Conservation (phyloP, 2,329 filamentous ascomycete genomes). For the Drechmeria coniospora region DNA sequence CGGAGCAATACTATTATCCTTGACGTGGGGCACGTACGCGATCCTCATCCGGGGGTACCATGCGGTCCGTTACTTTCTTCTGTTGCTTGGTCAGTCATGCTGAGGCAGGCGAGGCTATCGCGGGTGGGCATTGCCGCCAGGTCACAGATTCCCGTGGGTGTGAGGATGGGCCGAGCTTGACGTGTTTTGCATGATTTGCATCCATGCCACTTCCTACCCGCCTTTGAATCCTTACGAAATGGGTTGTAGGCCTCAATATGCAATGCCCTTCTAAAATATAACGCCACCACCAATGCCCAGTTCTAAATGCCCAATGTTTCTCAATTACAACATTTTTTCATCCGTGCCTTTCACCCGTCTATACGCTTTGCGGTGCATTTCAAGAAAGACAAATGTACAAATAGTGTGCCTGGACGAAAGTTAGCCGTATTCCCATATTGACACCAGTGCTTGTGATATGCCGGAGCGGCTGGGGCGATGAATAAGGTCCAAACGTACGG, state of each 20-base stretch:
- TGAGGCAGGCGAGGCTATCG: too few species aligned
- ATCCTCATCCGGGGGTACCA: too few species aligned
- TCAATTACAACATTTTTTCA: slow-evolving; percentile 11
- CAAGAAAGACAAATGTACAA: slow-evolving; percentile 72
- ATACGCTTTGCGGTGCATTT: slow-evolving; percentile 73
- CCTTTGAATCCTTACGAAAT: too few species aligned
- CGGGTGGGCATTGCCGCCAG: too few species aligned
- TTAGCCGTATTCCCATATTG: slow-evolving; percentile 4
- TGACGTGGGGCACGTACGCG: too few species aligned
- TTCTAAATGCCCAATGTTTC: not conserved
- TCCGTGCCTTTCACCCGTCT: slow-evolving; percentile 31
- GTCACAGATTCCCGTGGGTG: too few species aligned
- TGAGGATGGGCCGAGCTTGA: too few species aligned
- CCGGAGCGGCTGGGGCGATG: not conserved
- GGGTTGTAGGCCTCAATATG: slow-evolving; percentile 3
- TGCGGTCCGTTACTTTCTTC: too few species aligned
- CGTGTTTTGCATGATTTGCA: too few species aligned
- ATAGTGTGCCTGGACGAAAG: slow-evolving; percentile 53
- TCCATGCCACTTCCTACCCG: too few species aligned
- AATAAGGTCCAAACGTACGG: slow-evolving; percentile 30
- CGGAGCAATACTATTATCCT: slow-evolving; percentile 25
- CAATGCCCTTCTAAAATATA: slow-evolving; percentile 5
- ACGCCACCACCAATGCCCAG: slow-evolving; percentile 11
- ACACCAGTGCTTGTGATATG: not conserved
- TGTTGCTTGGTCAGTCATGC: too few species aligned